phyloP scores from a whole-genome alignment of 352 stramenopile genomes.

The Globisporangium cederbergense region DNA sequence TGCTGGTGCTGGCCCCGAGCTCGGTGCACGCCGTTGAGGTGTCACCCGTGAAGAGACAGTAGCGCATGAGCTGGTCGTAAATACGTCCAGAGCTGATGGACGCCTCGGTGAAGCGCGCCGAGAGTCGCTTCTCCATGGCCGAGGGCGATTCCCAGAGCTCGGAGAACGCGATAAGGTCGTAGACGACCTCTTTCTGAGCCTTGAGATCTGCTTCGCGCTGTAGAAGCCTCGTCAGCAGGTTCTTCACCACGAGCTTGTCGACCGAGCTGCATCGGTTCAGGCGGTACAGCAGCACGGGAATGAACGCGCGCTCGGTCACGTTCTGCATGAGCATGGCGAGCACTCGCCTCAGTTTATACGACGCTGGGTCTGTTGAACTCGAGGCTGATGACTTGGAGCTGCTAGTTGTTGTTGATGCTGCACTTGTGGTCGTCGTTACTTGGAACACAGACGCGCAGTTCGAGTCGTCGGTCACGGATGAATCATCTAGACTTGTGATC shows the following conservation, averaged over 20 bases:
- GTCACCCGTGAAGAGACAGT: slow-evolving; percentile 61
- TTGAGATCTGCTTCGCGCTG: slow-evolving; percentile 4
- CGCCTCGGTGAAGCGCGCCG: slow-evolving; percentile 40
- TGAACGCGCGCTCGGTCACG: slow-evolving; percentile 41
- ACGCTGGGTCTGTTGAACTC: slow-evolving; percentile 6
- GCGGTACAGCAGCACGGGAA: slow-evolving; percentile 60
- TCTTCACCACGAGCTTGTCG: slow-evolving; percentile 40
- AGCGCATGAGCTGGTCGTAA: slow-evolving; percentile 46
- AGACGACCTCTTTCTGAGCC: slow-evolving; percentile 36
- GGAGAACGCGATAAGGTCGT: slow-evolving; percentile 64
- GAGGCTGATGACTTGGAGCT: neutral
- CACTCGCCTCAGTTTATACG: slow-evolving; percentile 10
- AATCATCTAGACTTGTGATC: slow-evolving; percentile 32
- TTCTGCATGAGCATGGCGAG: slow-evolving; percentile 51
- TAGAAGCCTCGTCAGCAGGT: slow-evolving; percentile 31
- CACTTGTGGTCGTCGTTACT: neutral
- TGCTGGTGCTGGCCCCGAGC: slow-evolving; percentile 12
- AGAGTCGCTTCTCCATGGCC: slow-evolving; percentile 37
- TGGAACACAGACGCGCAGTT: slow-evolving; percentile 16
- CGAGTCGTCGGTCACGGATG: neutral
- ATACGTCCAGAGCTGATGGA: slow-evolving; percentile 40
- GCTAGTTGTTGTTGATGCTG: neutral
- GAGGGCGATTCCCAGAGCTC: slow-evolving; percentile 70
- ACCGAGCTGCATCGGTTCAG: slow-evolving; percentile 44
- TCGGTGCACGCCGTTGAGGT: slow-evolving; percentile 30